Conservation (phyloP, 2,329 filamentous ascomycete genomes). For the Colletotrichum brevisporum region DNA sequence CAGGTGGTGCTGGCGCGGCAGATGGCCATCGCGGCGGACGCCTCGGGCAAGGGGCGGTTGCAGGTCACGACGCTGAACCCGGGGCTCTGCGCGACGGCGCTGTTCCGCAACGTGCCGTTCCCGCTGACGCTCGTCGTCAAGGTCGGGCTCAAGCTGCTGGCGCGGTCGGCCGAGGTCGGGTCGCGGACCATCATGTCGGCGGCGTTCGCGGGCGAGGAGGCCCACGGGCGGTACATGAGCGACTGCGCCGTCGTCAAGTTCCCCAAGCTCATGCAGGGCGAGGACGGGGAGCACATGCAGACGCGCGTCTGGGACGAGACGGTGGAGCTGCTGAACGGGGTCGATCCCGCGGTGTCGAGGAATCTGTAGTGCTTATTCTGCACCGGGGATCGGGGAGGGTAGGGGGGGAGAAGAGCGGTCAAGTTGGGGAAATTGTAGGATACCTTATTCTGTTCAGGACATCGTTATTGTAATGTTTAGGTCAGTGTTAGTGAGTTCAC, state of each 20-base stretch:
- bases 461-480: background rate
- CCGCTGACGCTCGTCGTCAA: slow-evolving; percentile 46
- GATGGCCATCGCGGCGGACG: slow-evolving; percentile 52
- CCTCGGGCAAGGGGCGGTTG: slow-evolving; percentile 50
- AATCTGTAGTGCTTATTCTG: slow-evolving; percentile 46
- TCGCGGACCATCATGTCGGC: slow-evolving; percentile 56
- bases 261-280: slow-evolving; percentile 47
- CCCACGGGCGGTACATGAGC: slow-evolving; percentile 58
- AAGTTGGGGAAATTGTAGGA: slow-evolving; percentile 23
- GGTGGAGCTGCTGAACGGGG: slow-evolving; percentile 56
- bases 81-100: slow-evolving; percentile 56
- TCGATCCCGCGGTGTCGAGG: slow-evolving; percentile 55
- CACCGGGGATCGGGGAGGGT: no score
- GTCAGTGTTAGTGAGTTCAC: background rate
- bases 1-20: slow-evolving; percentile 49
- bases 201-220: slow-evolving; percentile 53
- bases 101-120: slow-evolving; percentile 53
- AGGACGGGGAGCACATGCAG: slow-evolving; percentile 54
- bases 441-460: background rate
- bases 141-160: slow-evolving; percentile 45
- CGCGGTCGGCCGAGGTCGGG: slow-evolving; percentile 55
- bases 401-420: no score
- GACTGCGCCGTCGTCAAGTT: slow-evolving; percentile 47
- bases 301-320: slow-evolving; percentile 59
- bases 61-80: slow-evolving; percentile 57